Conservation (phyloP, 2,329 filamentous ascomycete species). For the Thielaviopsis populi region DNA sequence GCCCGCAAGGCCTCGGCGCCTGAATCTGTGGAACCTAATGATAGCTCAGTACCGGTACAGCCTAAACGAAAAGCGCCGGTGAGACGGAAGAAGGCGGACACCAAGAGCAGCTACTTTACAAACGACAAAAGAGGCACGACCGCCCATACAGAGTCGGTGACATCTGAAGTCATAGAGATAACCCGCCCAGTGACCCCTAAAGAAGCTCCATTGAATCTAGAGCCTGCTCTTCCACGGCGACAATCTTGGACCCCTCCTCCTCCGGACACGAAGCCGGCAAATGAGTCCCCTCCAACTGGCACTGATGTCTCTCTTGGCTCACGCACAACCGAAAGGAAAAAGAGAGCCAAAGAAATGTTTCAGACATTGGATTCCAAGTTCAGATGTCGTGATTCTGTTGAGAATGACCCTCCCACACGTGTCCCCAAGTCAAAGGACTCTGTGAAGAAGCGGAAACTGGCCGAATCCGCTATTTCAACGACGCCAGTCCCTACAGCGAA, state of each 20-base stretch:
- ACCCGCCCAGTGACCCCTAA: neutral
- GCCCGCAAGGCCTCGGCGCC: neutral
- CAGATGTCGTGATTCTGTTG: neutral
- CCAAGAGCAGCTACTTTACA: neutral
- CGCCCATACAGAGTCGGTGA: neutral
- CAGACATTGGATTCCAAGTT: neutral
- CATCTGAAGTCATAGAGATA: neutral
- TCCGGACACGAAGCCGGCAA: neutral
- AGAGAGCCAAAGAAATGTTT: neutral
- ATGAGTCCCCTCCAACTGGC: neutral
- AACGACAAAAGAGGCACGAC: neutral
- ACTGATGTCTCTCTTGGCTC: neutral
- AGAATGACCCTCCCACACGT: neutral
- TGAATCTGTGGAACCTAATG: neutral
- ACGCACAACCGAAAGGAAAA: neutral
- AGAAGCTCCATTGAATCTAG: conserved; percentile 11
- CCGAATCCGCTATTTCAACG: neutral
- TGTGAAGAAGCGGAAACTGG: conserved; percentile 1
- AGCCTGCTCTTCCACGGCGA: conserved; percentile 8
- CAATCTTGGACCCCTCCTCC: conserved; percentile 11
- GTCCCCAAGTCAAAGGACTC: neutral
- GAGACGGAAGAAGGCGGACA: neutral
- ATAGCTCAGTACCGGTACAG: neutral
- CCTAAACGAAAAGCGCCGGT: conserved; percentile 6
- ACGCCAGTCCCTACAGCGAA: neutral